Evolutionary conservation across 75 land plant genomes (phyloP).

Genomic region (Pseudotsuga menziesii): DNA sequence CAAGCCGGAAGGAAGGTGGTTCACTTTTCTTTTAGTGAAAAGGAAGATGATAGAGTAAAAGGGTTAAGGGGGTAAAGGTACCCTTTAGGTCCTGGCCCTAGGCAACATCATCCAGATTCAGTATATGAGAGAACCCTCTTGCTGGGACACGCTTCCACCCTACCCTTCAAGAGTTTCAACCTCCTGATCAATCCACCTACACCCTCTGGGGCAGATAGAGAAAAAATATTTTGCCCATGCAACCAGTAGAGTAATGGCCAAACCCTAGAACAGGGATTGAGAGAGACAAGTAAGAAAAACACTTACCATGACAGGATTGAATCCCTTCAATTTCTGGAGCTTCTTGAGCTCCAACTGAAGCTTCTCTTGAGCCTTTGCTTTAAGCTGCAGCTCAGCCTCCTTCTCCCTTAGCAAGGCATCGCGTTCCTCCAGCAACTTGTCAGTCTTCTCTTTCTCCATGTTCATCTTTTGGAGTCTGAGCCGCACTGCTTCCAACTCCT

Average conservation of each 20-base stretch:
- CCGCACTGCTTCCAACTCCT: constrained; percentile 52
- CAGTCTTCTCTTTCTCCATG: constrained; percentile 61
- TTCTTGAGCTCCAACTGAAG: constrained; percentile 69
- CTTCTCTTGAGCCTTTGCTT: constrained; percentile 51
- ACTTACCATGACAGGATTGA: constrained; percentile 70
- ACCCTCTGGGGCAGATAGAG: too few relatives aligned
- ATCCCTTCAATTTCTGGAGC: constrained; percentile 76
- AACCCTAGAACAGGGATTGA: not conserved
- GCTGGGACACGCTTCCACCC: too few relatives aligned
- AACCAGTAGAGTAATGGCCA: not conserved
- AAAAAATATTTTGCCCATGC: too few relatives aligned
- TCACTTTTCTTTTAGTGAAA: too few relatives aligned
- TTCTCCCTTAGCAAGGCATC: constrained; percentile 31
- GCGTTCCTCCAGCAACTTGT: constrained; percentile 45
- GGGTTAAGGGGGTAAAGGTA: too few relatives aligned
- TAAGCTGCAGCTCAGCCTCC: constrained; percentile 42
- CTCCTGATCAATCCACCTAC: too few relatives aligned
- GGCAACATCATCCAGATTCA: too few relatives aligned
- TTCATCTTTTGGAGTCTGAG: constrained; percentile 39
- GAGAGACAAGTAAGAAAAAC: constrained; percentile 12
- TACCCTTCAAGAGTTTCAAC: too few relatives aligned
- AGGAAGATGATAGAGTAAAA: too few relatives aligned
- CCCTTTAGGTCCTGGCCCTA: too few relatives aligned
- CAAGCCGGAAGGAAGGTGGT: too few relatives aligned
- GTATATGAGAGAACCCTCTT: too few relatives aligned